Evolutionary conservation across 1,284 basidiomycete genomes (phyloP), one percentile per base, ranked within the genome.

Genomic region (Wallemia mellicola): DNA sequence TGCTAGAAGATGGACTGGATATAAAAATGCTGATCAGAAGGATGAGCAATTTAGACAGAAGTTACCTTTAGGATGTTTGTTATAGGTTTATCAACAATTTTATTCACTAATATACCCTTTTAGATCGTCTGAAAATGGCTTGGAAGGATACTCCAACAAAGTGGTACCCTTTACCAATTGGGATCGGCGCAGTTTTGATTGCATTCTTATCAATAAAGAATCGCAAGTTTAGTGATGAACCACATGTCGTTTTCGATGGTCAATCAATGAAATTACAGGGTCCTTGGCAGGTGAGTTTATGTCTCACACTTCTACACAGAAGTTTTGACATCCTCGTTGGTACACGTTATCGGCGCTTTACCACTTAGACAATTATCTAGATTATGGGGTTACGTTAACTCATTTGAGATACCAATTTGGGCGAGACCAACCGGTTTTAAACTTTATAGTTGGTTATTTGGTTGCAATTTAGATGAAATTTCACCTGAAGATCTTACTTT

Each of bases 121-220:
- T 68, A 74, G 76, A 70, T 62, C 71, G 76, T 30, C 69, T 81
- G 11, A 70, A 72, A 48, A 68, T 78, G 63, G 87, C 86, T 25
- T 94, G 89, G 88, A 79, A 76, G 1, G 75, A 81, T 64, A 94
- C 91, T 0, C 87, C 86, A 1, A 87, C 84, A 59, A 85, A 81
- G 70, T 98, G 92, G 92, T 91, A 89, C 65, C 91, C 92, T 9
- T 78, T 98, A 55, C 92, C 92, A 17, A 73, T 95, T 61, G 85
- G 86, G 17, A 81, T 94, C 28, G 89, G 89, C 38, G 88, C 86
- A 1, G 76, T 91, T 27, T 76, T 92, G 25, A 80, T 94, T 55
- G 79, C 89, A 61, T 79, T 78, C 57, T 75, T 94, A 25, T 83
- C 89, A 68, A 88, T 82, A 65, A 75, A 81, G 56, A 81, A 80